Base-by-base conservation (phyloP, 2,329 filamentous ascomycete species). In the Magnaporthiopsis incrustans region DNA sequence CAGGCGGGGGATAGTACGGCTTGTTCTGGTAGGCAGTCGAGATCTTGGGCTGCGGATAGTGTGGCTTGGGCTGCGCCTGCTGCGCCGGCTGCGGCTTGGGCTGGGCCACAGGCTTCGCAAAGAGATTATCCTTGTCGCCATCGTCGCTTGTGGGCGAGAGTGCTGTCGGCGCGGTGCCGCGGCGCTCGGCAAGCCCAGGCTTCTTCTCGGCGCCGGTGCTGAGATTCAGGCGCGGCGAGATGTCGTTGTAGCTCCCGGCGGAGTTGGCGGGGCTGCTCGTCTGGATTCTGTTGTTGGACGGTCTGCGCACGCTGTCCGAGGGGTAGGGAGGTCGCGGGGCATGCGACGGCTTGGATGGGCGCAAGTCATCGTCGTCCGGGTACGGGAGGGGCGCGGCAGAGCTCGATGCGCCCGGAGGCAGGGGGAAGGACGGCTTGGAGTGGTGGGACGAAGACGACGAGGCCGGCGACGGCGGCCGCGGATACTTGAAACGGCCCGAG, bases 61-160 rank as follows among this genome's bases (percentile, higher is more conserved):
- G 53, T 67, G 73, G 77, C 66, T 76, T 77, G 77, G 79, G 69
- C 53, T n/a, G 64, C 64, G 25, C 27, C 56, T 63, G 61, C 53
- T n/a, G 64, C 65, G 25, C 27, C 33, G 59, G 61, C 58, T 60
- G 58, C 32, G 26, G 58, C 61, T 63, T 63, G 50, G 53, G 56
- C 53, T 80, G 68, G 75, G 76, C 75, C 61, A 86, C 70, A 8
- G 84, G 84, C 70, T 87, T 87, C 66, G 91, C 89, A 74, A 96
- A 96, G 63, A 96, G 78, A n/a, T 86, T 89, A 64, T 92, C 88
- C 70, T 88, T 89, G 67, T 95, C 90, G 30, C 82, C 80, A 66
- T 89, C 89, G 26, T 90, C 89, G 59, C 89, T 92, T 25, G 89
- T 87, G 1, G 92, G 93, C 65, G 92, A 89, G 61, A 97, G 81